Evolutionary conservation across 176 grass and related monocot species (phyloP), one percentile per base, ranked within the genome.

Genomic region (Aegilops sharonensis): DNA sequence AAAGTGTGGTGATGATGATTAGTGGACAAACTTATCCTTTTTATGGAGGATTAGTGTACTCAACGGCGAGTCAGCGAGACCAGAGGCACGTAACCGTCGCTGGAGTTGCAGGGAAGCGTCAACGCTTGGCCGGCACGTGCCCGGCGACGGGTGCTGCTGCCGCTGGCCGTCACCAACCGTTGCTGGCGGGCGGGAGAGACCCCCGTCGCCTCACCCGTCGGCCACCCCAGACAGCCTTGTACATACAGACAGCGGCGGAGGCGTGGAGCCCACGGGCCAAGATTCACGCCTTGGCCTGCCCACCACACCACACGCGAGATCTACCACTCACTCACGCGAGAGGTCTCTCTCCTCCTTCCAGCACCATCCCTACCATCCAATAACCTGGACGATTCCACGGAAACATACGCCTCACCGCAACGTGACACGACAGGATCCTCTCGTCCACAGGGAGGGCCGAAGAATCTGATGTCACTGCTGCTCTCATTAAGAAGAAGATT

Each of bases 401-500:
- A 50, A 71, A 66, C 72, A 83, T 14, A 17, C 66, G 61, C 80
- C 66, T 84, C 67, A 36, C 14, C 81, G 20, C 36, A 60, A 75
- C 39, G 0, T 3, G 88, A 34, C 79, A 64, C 64, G 54, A 23
- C 59, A 10, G 45, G 75, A 80, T 84, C 9, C 34, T 80, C 32
- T 80, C 32, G 73, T 45, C 89, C 89, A 74, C 65, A 61, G 42
- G 65, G 24, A 18, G 30, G 23, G 30, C 24, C 48, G 25, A 45
- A 72, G 40, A 78, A 32, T 5, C 67, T 87, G 59, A 84, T 2
- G 66, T 87, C 88, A 90, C 15, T 31, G 85, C 89, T 79, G 32
- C 34, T 18, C 84, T 73, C 84, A 73, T 40, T 2, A 37, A 37
- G 36, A 39, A 9, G 37, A 40, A 40, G 39, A 54, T 54, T 2